Percentiles rank a stretch among this genome's conserved stretches.
These are phyloP conservation scores for Salix viminalis DNA, from an alignment of 345 rosid genomes.

Conservation along the genomic window DNA sequence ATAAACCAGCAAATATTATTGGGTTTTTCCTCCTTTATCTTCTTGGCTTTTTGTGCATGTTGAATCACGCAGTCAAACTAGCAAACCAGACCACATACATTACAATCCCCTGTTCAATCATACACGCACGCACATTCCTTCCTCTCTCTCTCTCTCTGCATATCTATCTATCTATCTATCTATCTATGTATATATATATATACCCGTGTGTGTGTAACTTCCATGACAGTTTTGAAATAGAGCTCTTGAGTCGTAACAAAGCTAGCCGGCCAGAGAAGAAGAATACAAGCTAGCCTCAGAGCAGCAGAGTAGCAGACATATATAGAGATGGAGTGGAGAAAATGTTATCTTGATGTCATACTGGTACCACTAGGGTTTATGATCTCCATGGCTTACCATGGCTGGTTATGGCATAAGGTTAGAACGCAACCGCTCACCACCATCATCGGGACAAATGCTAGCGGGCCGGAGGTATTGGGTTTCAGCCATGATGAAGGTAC, in stretches of 20 bases:
- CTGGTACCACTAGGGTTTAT: constrained; percentile 66
- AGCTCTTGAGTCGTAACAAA: no score
- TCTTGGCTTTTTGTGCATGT: neutral
- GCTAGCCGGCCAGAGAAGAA: no score
- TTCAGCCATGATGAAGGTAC: constrained; percentile 76
- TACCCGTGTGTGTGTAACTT: no score
- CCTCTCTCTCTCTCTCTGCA: no score
- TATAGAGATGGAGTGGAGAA: constrained; percentile 66
- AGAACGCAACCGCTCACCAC: constrained; percentile 72
- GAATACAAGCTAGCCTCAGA: no score
- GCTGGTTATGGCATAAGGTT: constrained; percentile 71
- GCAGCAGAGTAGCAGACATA: no score
- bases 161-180: no score
- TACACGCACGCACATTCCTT: no score
- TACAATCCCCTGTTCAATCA: neutral
- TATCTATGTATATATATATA: no score
- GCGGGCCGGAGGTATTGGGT: constrained; percentile 76
- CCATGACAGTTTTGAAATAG: no score
- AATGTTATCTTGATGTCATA: constrained; percentile 62
- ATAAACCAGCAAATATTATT: neutral
- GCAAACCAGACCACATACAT: constrained; percentile 3
- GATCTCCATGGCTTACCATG: constrained; percentile 46
- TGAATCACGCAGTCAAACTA: neutral
- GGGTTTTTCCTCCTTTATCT: neutral
- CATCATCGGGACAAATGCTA: constrained; percentile 66